A percentile compares a stretch with the other conserved stretches of the same genome.
phyloP scores from a whole-genome alignment of 345 rosid genomes.

The Abelmoschus esculentus region DNA sequence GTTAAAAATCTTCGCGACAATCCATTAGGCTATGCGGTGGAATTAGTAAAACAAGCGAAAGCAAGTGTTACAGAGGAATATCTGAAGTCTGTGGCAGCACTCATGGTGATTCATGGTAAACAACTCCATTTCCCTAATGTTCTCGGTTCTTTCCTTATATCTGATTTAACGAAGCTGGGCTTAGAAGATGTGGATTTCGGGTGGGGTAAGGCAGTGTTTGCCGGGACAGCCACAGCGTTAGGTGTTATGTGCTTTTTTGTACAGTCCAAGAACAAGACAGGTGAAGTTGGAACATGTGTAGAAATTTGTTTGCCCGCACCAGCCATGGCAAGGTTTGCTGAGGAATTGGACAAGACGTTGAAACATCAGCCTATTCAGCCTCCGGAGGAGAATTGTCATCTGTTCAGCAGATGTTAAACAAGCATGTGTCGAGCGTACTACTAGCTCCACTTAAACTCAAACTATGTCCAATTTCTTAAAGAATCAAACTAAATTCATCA shows the following conservation, averaged over 20 bases:
- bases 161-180: constrained; percentile 32
- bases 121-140: constrained; percentile 22
- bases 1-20: not conserved
- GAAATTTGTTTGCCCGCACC: not conserved
- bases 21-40: constrained; percentile 6
- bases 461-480: no score
- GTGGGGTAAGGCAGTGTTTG: constrained; percentile 53
- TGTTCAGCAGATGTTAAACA: no score
- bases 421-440: no score
- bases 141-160: constrained; percentile 25
- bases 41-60: not conserved
- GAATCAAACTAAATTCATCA: no score
- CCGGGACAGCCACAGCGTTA: constrained; percentile 23
- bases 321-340: not conserved
- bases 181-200: constrained; percentile 35
- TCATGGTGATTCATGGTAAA: constrained; percentile 34
- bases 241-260: constrained; percentile 23
- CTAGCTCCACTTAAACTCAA: no score
- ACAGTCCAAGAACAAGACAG: constrained; percentile 10
- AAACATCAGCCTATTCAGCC: not conserved
- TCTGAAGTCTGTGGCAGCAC: constrained; percentile 38
- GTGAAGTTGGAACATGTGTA: not conserved
- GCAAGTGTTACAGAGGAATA: not conserved
- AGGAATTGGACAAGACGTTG: not conserved
- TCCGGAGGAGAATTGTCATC: no score